A percentile compares a stretch with the other conserved stretches of the same genome.
Conservation (phyloP, 2,329 filamentous ascomycete genomes). For the Calonectria henricotiae region DNA sequence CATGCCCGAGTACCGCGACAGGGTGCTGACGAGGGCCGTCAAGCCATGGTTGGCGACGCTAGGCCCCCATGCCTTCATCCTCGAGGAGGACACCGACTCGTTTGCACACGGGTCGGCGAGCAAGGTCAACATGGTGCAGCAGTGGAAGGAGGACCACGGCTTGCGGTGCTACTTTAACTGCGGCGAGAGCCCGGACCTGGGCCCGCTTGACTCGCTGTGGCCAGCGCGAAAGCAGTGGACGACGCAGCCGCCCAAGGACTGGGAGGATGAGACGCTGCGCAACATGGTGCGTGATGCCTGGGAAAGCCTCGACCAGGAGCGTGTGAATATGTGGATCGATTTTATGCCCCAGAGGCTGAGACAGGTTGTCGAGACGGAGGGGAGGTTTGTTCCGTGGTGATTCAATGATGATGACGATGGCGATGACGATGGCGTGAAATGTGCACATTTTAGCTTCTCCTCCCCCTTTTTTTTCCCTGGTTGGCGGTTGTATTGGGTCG, state of each 20-base stretch:
- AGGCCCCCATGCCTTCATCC: conserved; percentile 51
- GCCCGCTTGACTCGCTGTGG: conserved; percentile 58
- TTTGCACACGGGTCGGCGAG: conserved; percentile 58
- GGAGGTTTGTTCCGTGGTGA: conserved; percentile 57
- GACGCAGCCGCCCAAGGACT: conserved; percentile 51
- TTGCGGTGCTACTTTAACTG: conserved; percentile 58
- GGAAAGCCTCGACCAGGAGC: conserved; percentile 53
- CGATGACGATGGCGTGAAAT: background rate
- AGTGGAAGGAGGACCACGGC: conserved; percentile 58
- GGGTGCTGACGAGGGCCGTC: conserved; percentile 56
- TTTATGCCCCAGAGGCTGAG: conserved; percentile 57
- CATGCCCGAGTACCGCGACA: conserved; percentile 58
- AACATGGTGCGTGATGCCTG: conserved; percentile 55
- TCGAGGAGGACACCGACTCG: conserved; percentile 58
- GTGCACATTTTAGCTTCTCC: background rate
- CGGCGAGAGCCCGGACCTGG: conserved; percentile 59
- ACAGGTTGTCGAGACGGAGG: conserved; percentile 55
- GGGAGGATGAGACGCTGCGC: conserved; percentile 57
- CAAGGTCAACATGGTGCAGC: conserved; percentile 57
- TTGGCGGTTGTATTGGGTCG: background rate
- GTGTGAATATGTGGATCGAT: conserved; percentile 59
- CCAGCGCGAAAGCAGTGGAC: conserved; percentile 58
- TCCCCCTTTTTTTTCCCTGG: background rate
- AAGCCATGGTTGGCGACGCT: conserved; percentile 55
- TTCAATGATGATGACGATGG: background rate